A percentile compares a stretch with the other conserved stretches of the same genome.
Evolutionary conservation across 352 stramenopile species (phyloP).

Genomic region (Globisporangium megalacanthum): DNA sequence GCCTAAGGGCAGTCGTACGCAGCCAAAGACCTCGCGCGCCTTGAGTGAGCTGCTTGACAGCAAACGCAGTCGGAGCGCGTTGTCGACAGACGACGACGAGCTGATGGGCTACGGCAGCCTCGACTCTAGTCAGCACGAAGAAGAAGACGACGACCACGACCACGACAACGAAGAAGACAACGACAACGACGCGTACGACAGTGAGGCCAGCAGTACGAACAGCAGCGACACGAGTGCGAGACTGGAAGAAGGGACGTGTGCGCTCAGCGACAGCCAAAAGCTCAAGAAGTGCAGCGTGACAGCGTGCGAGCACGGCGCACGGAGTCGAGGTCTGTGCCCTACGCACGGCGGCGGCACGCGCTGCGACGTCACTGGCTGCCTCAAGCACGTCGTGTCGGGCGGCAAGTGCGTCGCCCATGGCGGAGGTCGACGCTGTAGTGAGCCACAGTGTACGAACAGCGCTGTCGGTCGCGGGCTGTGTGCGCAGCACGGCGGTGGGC

Average conservation of each 20-base stretch:
- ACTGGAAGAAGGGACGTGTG: not conserved
- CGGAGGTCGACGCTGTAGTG: conserved; percentile 46
- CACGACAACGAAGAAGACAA: conserved; percentile 6
- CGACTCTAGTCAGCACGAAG: conserved; percentile 1
- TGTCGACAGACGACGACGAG: conserved; percentile 10
- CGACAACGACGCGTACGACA: conserved; percentile 1
- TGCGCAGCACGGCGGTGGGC: conserved; percentile 59
- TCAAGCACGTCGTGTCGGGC: conserved; percentile 62
- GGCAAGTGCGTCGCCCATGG: conserved; percentile 65
- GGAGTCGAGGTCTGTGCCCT: conserved; percentile 55
- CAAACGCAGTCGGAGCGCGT: not conserved
- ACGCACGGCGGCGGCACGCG: conserved; percentile 53
- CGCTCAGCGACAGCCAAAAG: not conserved
- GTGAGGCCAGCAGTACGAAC: not conserved
- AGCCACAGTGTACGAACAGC: conserved; percentile 34
- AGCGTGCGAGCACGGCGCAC: conserved; percentile 35
- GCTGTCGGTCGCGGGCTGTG: conserved; percentile 58
- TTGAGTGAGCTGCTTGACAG: conserved; percentile 2
- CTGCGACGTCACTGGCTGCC: conserved; percentile 38
- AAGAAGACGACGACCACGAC: conserved; percentile 7
- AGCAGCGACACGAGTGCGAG: not conserved
- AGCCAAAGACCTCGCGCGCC: not conserved
- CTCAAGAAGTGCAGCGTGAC: conserved; percentile 19
- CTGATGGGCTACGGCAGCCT: conserved; percentile 6
- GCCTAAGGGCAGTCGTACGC: not conserved